Evolutionary conservation across 2,329 filamentous ascomycete genomes (phyloP).

Genomic region (Ophiocordyceps sinensis): DNA sequence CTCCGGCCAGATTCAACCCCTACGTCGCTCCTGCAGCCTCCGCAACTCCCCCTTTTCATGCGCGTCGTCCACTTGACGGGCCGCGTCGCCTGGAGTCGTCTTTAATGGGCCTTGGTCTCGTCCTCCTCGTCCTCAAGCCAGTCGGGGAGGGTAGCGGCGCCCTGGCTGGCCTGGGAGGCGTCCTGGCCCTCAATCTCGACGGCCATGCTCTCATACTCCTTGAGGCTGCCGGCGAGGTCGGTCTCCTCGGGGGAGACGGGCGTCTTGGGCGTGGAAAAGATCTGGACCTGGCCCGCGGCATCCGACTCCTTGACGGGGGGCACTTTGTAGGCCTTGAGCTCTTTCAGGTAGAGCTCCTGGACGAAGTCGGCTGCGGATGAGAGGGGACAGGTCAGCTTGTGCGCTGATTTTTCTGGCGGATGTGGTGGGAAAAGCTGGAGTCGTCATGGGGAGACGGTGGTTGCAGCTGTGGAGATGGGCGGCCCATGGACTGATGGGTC

Average conservation of each 20-base stretch:
- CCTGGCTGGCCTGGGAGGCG: slow-evolving; percentile 42
- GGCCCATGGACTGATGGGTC: not conserved
- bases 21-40: not conserved
- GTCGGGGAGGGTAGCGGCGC: slow-evolving; percentile 43
- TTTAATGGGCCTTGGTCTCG: slow-evolving; percentile 32
- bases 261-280: slow-evolving; percentile 65
- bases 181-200: slow-evolving; percentile 90
- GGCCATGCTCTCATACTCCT: slow-evolving; percentile 86
- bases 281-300: slow-evolving; percentile 79
- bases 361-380: slow-evolving; percentile 69
- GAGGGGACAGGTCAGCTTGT: slow-evolving; percentile 9
- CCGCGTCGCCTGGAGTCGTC: slow-evolving; percentile 4
- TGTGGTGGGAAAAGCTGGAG: not conserved
- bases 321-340: slow-evolving; percentile 91
- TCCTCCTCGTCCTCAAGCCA: slow-evolving; percentile 79
- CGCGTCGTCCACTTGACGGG: not conserved
- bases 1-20: not conserved
- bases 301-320: slow-evolving; percentile 72
- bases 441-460: not conserved
- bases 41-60: not conserved
- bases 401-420: too few species aligned
- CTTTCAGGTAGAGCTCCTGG: slow-evolving; percentile 93
- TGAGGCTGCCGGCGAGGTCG: slow-evolving; percentile 80
- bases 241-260: slow-evolving; percentile 86
- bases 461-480: not conserved